Base-by-base conservation (phyloP, 305 asterid species). In the Stenogyne calaminthoides region DNA sequence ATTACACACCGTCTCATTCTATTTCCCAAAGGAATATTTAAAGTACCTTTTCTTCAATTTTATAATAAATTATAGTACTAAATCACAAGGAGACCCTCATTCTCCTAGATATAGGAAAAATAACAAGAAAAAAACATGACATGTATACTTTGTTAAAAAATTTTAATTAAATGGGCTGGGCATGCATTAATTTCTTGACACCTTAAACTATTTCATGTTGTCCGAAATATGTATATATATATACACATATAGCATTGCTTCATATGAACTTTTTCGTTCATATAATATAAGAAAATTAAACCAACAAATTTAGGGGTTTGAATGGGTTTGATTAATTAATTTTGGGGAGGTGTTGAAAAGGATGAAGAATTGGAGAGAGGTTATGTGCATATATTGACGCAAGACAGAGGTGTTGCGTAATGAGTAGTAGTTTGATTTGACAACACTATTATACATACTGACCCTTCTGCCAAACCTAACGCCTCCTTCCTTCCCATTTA, bases 391-490 rank as follows among this genome's bases (percentile, higher is more conserved):
- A n/a, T 5, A 47, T n/a, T 14, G 54, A 6, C 8, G 29, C 3
- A 20, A 19, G 36, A 36, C 27, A 46, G 74, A 56, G 71, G 37
- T 67, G 37, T 80, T 80, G 79, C 80, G 82, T 68, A 85, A 60
- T 39, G 39, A 74, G 64, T 68, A 55, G 74, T 54, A 55, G 74
- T 59, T 32, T 77, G 92, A 85, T 84, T 82, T 82, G 93, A 85
- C 88, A 32, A 32, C 6, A 32, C 36, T 29, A 29, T 58, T 58
- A 77, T 64, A 20, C 15, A n/a, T 70, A 67, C 84, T 85, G 92
- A 82, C 75, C 60, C 39, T 6, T 72, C 82, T 71, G 70, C 5
- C 58, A 59, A 72, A 12, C 22, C 76, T 77, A 83, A 34, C 83
- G 71, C 56, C 37, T 29, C 70, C 82, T 76, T 83, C 73, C 64